A percentile compares a stretch with the other conserved stretches of the same genome.
Evolutionary conservation across 805 yeast species (phyloP).

Genomic region (Candida vartiovaarae): DNA sequence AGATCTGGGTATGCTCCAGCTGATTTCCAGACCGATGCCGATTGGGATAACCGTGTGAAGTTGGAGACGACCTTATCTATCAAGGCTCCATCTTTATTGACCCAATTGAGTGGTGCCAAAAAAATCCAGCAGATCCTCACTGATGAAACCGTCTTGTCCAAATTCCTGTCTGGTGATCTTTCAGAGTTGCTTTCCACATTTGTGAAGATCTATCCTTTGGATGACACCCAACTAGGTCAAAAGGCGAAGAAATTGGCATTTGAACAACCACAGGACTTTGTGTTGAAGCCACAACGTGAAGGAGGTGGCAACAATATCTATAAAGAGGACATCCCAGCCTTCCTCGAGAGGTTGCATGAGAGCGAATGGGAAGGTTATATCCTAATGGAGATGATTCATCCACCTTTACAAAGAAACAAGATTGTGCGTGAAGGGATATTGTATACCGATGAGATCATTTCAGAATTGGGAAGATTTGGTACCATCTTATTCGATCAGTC

Average conservation of each 20-base stretch:
- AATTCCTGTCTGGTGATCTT: slow-evolving; percentile 33
- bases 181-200: slow-evolving; percentile 45
- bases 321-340: slow-evolving; percentile 75
- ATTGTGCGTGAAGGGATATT: slow-evolving; percentile 63
- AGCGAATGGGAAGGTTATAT: slow-evolving; percentile 85
- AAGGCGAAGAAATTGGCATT: slow-evolving; percentile 62
- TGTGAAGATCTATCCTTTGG: slow-evolving; percentile 84
- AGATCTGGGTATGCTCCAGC: slow-evolving; percentile 84
- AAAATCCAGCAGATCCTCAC: slow-evolving; percentile 90
- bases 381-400: slow-evolving; percentile 87
- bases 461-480: slow-evolving; percentile 92
- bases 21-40: slow-evolving; percentile 58
- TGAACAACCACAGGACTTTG: slow-evolving; percentile 62
- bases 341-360: slow-evolving; percentile 51
- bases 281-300: slow-evolving; percentile 95
- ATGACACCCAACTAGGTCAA: slow-evolving; percentile 54
- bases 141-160: slow-evolving; percentile 36
- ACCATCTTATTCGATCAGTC: slow-evolving; percentile 65
- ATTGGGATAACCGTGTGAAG: slow-evolving; percentile 72
- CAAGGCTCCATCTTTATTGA: slow-evolving; percentile 84
- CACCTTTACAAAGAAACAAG: slow-evolving; percentile 61
- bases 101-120: slow-evolving; percentile 90
- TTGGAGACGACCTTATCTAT: slow-evolving; percentile 76
- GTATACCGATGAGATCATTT: slow-evolving; percentile 65
- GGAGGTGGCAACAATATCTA: slow-evolving; percentile 98